Evolutionary conservation across 139 green algal species (phyloP), one percentile per base, ranked within the genome.

Genomic region (Chlamydomonas eustigma): DNA sequence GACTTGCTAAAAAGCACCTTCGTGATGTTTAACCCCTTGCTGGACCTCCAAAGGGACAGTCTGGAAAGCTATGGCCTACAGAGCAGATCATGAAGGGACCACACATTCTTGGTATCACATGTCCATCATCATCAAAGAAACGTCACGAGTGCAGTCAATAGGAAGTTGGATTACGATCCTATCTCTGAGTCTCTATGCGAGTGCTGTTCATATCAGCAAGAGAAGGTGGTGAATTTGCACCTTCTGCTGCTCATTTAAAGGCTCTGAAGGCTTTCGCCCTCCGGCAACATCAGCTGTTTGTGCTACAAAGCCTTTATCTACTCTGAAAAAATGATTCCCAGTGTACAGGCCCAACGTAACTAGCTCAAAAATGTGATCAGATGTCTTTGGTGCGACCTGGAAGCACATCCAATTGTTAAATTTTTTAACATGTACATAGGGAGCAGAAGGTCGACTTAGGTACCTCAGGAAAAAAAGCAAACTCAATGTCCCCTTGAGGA

Each of bases 291-390:
- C 90, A 25, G 85, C 87, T 51, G 37, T 58, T 74, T 98, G 94
- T 1, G 94, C 94, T 5, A 98, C 94, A 81, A 98, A 98, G 1
- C 93, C 91, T 37, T 91, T 93, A 80, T 98, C 93, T 18, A 86
- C 81, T 1, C 81, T 50, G 82, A 96, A 96, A 31, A 97, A 90
- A 71, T 96, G 85, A 76, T 96, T 95, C 30, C 80, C 90, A 52
- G 87, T 93, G 86, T 97, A 97, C 0, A 76, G 73, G 1, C 92
- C 94, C 24, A 96, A 74, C 28, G 85, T 70, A 0, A 81, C 85
- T 4, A 95, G 77, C 22, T 85, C 84, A 35, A 92, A 84, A 52
- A 98, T 97, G 83, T 97, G 93, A 0, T 51, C 73, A 0, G 79
- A 81, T 4, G 93, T 97, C 2, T 87, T 73, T 1, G 93, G 93